Conservation (phyloP, 208 protist genomes). For the Endotrypanum monterogeii region DNA sequence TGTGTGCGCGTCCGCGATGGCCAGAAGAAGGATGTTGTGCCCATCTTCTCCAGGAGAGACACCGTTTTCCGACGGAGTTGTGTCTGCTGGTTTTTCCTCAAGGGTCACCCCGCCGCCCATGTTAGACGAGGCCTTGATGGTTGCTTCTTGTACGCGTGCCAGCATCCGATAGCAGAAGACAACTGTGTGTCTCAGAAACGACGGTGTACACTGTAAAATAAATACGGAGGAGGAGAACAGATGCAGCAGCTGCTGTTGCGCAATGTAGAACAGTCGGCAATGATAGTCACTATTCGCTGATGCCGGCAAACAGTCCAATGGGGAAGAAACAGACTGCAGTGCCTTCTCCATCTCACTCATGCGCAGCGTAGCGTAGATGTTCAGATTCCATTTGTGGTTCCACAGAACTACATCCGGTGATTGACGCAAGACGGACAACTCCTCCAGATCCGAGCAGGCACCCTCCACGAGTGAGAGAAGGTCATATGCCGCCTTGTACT, state of each 20-base stretch:
- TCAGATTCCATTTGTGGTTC: constrained; percentile 90
- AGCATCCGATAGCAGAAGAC: constrained; percentile 31
- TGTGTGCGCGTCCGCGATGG: constrained; percentile 23
- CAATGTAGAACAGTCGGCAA: constrained; percentile 28
- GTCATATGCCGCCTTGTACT: constrained; percentile 69
- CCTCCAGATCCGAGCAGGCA: constrained; percentile 54
- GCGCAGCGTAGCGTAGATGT: constrained; percentile 80
- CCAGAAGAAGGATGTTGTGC: constrained; percentile 17
- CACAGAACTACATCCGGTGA: constrained; percentile 76
- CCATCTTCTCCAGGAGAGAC: not conserved
- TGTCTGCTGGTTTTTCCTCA: not conserved
- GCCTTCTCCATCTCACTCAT: constrained; percentile 53
- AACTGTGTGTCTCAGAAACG: constrained; percentile 29
- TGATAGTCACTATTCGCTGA: constrained; percentile 19
- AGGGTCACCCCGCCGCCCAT: not conserved
- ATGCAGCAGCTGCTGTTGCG: constrained; percentile 32
- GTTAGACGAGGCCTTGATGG: not conserved
- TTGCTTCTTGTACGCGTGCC: constrained; percentile 27
- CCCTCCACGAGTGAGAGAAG: constrained; percentile 58
- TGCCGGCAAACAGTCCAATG: constrained; percentile 24
- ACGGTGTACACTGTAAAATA: constrained; percentile 26
- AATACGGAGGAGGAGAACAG: constrained; percentile 30
- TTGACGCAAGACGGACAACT: constrained; percentile 53
- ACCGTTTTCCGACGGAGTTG: not conserved
- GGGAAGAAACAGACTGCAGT: constrained; percentile 28